Evolutionary conservation across 2,329 filamentous ascomycete genomes (phyloP).

Genomic region (Trichoderma atroviride): DNA sequence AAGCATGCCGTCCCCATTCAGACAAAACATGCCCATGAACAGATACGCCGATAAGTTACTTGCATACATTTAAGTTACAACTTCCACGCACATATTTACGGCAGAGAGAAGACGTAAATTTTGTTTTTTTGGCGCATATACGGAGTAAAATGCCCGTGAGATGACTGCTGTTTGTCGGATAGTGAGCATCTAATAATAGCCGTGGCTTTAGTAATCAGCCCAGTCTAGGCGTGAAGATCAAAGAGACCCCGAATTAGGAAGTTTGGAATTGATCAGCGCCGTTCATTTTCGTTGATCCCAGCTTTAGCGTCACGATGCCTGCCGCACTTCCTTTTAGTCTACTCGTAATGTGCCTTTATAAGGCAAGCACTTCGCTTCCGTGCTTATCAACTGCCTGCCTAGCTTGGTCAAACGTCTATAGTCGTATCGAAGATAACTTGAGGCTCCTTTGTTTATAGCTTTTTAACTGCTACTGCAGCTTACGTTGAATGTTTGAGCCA

Average conservation of each 20-base stretch:
- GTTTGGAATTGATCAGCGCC: background rate
- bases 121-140: background rate
- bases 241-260: background rate
- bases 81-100: background rate
- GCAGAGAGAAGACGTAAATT: background rate
- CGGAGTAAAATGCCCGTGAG: background rate
- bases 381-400: background rate
- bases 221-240: background rate
- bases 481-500: background rate
- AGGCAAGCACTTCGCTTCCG: background rate
- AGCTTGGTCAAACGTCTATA: background rate
- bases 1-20: background rate
- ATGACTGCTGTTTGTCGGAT: background rate
- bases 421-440: background rate
- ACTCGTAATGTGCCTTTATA: background rate
- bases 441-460: background rate
- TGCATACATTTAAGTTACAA: background rate
- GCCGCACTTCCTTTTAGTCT: background rate
- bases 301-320: background rate
- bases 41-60: background rate
- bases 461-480: background rate
- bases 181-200: background rate
- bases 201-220: background rate
- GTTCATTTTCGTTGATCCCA: background rate
- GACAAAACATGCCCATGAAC: background rate